These are phyloP conservation scores for Erythrobasidium yunnanense DNA, from an alignment of 768 basidiomycete genomes.

Conservation along the genomic window DNA sequence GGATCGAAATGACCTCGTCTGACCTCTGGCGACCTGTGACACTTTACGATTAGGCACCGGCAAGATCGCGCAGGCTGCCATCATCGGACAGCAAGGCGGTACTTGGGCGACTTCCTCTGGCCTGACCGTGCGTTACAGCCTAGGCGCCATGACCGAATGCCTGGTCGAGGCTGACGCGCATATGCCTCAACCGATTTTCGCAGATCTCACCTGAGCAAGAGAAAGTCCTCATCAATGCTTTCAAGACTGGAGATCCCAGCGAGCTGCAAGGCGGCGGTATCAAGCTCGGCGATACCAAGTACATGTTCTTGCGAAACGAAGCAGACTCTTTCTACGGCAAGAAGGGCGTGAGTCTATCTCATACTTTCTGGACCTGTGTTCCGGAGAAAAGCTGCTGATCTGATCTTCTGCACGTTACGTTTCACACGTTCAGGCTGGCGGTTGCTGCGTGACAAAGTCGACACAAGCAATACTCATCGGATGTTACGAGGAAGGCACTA, in stretches of 20 bases:
- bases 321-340: constrained; percentile 59
- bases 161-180: neutral
- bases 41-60: too few relatives aligned
- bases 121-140: constrained; percentile 48
- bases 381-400: neutral
- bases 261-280: constrained; percentile 53
- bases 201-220: constrained; percentile 62
- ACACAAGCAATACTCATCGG: constrained; percentile 73
- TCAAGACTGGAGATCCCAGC: constrained; percentile 38
- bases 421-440: constrained; percentile 49
- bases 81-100: constrained; percentile 61
- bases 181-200: neutral
- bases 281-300: constrained; percentile 60
- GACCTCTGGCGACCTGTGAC: too few relatives aligned
- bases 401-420: neutral
- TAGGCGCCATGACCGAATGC: neutral
- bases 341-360: constrained; percentile 54
- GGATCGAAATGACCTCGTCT: too few relatives aligned
- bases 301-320: constrained; percentile 52
- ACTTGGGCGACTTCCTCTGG: constrained; percentile 61
- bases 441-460: constrained; percentile 64
- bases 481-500: constrained; percentile 49
- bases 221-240: constrained; percentile 49
- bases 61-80: constrained; percentile 65
- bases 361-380: neutral